Base-by-base conservation (phyloP, 495 filamentous ascomycete genomes). In the Parachaetomium inaequale region DNA sequence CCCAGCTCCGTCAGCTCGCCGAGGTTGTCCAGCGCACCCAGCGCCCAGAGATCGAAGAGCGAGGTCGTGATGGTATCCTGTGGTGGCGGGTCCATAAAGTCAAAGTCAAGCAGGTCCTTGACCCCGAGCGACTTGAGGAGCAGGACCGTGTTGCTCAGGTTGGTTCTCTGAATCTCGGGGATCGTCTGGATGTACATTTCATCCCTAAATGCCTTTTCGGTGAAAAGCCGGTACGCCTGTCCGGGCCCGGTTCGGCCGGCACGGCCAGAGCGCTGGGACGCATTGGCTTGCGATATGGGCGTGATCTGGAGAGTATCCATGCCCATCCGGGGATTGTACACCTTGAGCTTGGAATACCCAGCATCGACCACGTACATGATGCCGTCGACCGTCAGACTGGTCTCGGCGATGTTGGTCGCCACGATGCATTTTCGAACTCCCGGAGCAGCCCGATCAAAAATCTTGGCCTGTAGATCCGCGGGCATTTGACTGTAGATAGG, bases 401-500 rank as follows among this genome's bases (percentile, higher is more conserved):
- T 99, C 72, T 99, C 95, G 3, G 95, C 95, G 71, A 99, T 98
- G 65, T 99, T 99, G 2, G 95, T 99, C 10, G 95, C 95, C 15
- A 99, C 95, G 59, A 99, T 96, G 63, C 95, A 93, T 70, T 99
- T 99, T 31, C 95, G 85, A 0, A 97, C 93, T 1, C 95, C 95
- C 0, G 92, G 87, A 4, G 88, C 79, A 7, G 95, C 95, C 59
- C 85, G 85, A 65, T 99, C 93, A 70, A 99, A 99, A 61, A 99
- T 97, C 75, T 92, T 98, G 28, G 95, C 91, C 71, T 99, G 95
- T 40, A 98, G 80, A 74, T 99, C 95, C 14, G 95, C 95, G 1
- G 95, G 95, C 93, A 99, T 96, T 74, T 98, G 95, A 79, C 91
- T 96, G 84, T 99, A 99, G 38, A 99, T 97, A 0, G 95, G 95